These are phyloP conservation scores for Talaromyces sp. DNA, from an alignment of 2,329 filamentous ascomycete genomes.

Conservation along the genomic window DNA sequence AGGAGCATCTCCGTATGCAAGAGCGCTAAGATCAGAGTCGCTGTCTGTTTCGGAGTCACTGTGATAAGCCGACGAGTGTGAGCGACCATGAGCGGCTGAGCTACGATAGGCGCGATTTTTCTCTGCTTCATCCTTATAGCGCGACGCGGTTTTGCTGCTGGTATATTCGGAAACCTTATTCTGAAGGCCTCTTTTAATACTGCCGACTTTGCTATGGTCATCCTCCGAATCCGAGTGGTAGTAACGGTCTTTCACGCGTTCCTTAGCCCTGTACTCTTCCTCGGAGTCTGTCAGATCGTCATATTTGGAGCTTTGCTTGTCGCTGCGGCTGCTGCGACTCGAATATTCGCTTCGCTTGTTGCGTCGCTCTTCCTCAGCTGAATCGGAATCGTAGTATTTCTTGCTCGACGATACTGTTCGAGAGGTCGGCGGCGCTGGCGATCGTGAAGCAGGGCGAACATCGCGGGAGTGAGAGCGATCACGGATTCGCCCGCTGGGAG, in stretches of 20 bases:
- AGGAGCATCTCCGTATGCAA: constrained; percentile 34
- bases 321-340: constrained; percentile 8
- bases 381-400: constrained; percentile 26
- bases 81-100: constrained; percentile 12
- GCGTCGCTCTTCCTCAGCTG: constrained; percentile 22
- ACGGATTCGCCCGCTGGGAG: constrained; percentile 36
- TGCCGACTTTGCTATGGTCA: constrained; percentile 6
- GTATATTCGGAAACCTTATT: constrained; percentile 5
- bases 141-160: background rate
- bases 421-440: constrained; percentile 21
- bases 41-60: constrained; percentile 23
- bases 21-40: constrained; percentile 30
- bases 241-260: constrained; percentile 21
- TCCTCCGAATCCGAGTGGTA: constrained; percentile 26
- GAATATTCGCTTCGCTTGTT: constrained; percentile 13
- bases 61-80: constrained; percentile 20
- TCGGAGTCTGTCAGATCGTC: constrained; percentile 23
- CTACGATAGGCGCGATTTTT: constrained; percentile 6
- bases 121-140: constrained; percentile 10
- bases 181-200: constrained; percentile 1
- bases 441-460: constrained; percentile 29
- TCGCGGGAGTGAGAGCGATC: constrained; percentile 43
- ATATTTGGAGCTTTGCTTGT: constrained; percentile 18
- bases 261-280: constrained; percentile 19
- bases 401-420: constrained; percentile 16